These are phyloP conservation scores for Lentinula raphanica DNA, from an alignment of 768 basidiomycete genomes.

Conservation along the genomic window DNA sequence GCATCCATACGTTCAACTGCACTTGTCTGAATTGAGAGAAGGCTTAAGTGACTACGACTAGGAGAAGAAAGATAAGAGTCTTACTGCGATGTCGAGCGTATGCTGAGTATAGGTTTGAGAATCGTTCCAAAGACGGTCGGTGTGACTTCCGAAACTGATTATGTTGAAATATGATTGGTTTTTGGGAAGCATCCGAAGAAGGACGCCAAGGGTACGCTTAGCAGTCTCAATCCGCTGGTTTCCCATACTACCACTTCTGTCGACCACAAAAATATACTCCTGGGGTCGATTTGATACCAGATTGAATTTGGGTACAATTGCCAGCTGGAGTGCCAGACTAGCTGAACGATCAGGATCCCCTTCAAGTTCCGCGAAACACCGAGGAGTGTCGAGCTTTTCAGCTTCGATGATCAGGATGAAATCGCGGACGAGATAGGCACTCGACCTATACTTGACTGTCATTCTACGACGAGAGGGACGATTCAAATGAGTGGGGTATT, in stretches of 20 bases:
- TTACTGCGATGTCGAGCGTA: constrained; percentile 32
- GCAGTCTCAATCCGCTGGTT: constrained; percentile 38
- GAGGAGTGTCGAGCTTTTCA: constrained; percentile 44
- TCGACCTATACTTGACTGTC: constrained; percentile 34
- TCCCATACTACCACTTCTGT: constrained; percentile 53
- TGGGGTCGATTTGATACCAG: constrained; percentile 37
- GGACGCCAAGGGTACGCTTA: constrained; percentile 38
- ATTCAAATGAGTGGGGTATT: constrained; percentile 29
- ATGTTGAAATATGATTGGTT: constrained; percentile 47
- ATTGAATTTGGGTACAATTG: constrained; percentile 48
- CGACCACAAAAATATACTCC: constrained; percentile 59
- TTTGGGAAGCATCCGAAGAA: constrained; percentile 45
- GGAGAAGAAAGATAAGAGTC: constrained; percentile 9
- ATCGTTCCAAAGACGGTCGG: constrained; percentile 27
- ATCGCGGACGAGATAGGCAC: constrained; percentile 38
- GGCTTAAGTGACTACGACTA: not conserved
- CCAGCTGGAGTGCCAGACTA: constrained; percentile 47
- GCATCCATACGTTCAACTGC: constrained; percentile 38
- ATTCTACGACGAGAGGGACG: constrained; percentile 34
- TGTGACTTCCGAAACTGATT: constrained; percentile 41
- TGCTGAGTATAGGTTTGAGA: constrained; percentile 29
- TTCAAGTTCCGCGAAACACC: constrained; percentile 49
- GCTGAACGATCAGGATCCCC: constrained; percentile 17
- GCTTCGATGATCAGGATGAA: constrained; percentile 49
- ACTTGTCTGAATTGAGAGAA: constrained; percentile 23